Percentiles rank a stretch among this genome's conserved stretches.
These are phyloP conservation scores for Knoxdaviesia proteae DNA, from an alignment of 2,329 filamentous ascomycete genomes.

Conservation along the genomic window DNA sequence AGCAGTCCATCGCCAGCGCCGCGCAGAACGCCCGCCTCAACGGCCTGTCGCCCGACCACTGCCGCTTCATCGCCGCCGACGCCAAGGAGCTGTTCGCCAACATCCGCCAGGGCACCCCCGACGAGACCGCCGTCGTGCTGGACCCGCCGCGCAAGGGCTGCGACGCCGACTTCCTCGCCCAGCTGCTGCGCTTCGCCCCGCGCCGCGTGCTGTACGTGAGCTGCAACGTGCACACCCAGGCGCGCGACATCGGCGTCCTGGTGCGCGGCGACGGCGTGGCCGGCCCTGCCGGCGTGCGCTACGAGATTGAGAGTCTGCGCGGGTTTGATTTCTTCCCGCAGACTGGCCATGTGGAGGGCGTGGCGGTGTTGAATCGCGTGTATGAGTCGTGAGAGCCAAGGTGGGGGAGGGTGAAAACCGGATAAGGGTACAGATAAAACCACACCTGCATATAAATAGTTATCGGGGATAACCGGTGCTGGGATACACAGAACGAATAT, in stretches of 20 bases:
- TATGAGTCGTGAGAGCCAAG: conserved; percentile 13
- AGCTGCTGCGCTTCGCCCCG: conserved; percentile 61
- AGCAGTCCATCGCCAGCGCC: conserved; percentile 58
- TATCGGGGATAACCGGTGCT: too few relatives aligned
- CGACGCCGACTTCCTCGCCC: conserved; percentile 61
- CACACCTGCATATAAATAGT: too few relatives aligned
- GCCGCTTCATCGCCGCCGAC: conserved; percentile 76
- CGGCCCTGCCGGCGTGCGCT: conserved; percentile 24
- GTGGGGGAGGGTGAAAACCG: too few relatives aligned
- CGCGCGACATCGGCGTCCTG: conserved; percentile 72
- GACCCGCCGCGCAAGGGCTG: conserved; percentile 96
- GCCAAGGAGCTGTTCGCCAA: conserved; percentile 54
- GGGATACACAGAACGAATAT: too few relatives aligned
- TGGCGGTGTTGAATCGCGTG: conserved; percentile 40
- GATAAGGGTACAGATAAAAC: too few relatives aligned
- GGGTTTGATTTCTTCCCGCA: conserved; percentile 98
- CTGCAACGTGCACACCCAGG: conserved; percentile 96
- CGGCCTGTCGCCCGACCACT: conserved; percentile 42
- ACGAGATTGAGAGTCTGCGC: conserved; percentile 73
- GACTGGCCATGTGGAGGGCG: conserved; percentile 48
- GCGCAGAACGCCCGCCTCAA: conserved; percentile 62
- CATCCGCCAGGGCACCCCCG: conserved; percentile 37
- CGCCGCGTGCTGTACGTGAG: conserved; percentile 78
- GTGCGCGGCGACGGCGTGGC: conserved; percentile 39
- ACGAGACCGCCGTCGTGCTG: conserved; percentile 81